Evolutionary conservation across 2,329 filamentous ascomycete genomes (phyloP), one percentile per base, ranked within the genome.

Genomic region (Colletotrichum sp.): DNA sequence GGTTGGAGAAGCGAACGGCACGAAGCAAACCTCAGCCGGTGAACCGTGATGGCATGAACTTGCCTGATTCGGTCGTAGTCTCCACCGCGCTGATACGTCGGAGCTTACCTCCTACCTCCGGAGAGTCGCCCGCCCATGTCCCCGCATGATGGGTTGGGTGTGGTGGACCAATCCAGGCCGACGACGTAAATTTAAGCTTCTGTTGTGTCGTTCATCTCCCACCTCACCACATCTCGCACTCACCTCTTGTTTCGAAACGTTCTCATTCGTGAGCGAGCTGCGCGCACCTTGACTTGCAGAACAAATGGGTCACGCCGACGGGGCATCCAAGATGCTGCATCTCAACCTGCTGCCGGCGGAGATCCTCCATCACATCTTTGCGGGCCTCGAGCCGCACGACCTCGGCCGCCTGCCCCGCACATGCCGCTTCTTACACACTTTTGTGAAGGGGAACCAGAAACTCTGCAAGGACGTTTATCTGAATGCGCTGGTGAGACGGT

Each of bases 391-490:
- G 32, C 90, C 91, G 2, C 81, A 83, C 55, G 93, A 94, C 77
- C 83, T 95, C 10, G 85, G 87, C 2, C 81, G 83, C 9, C 80
- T 94, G 60, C 86, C 88, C 48, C 83, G 82, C 74, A 88, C 89
- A 62, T 94, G 90, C 81, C 87, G 83, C 21, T 81, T 80, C 13
- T 84, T 96, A 62, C 83, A 90, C 74, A 82, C 84, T 38, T 90
- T 91, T 77, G 86, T 94, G 68, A 86, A 84, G 65, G 87, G 86
- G 58, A 94, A 95, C 80, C 81, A 83, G 18, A 84, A 90, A 10
- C 84, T 96, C 15, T 93, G 88, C 82, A 92, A 90, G 75, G 88
- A 89, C 26, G 84, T 94, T 8, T 96, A 94, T 81, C 82, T 93
- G 6, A 85, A 85, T 18, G 82, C 83, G 58, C 87, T 92, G 70